phyloP scores from a whole-genome alignment of 768 basidiomycete species.

The Phylloporus scabripes region DNA sequence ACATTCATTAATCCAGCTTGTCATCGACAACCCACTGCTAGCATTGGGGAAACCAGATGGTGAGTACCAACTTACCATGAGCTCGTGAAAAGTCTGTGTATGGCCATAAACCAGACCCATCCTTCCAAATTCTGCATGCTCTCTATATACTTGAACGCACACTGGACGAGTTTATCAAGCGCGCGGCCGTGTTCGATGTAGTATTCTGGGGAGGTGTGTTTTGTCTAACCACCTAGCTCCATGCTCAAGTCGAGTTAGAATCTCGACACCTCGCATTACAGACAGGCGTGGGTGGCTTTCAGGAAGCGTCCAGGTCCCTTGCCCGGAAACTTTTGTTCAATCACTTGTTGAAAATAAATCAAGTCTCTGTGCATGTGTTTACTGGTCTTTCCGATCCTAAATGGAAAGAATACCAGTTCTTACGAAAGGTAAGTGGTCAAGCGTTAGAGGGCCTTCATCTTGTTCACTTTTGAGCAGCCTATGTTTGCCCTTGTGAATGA shows the following conservation, averaged over 20 bases:
- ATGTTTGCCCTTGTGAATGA: conserved; percentile 63
- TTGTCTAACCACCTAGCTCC: background rate
- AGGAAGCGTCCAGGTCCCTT: conserved; percentile 43
- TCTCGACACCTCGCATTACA: conserved; percentile 39
- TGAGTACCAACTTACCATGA: conserved; percentile 17
- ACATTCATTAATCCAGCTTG: conserved; percentile 53
- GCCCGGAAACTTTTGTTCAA: conserved; percentile 48
- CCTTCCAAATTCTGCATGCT: conserved; percentile 63
- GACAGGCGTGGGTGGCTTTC: conserved; percentile 33
- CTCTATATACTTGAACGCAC: conserved; percentile 48
- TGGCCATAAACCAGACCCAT: conserved; percentile 34
- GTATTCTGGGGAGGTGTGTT: conserved; percentile 54
- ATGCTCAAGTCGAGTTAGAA: conserved; percentile 28
- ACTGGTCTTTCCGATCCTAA: conserved; percentile 37
- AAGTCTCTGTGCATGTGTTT: conserved; percentile 44
- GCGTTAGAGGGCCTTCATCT: background rate
- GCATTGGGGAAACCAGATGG: conserved; percentile 47
- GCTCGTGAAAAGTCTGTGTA: background rate
- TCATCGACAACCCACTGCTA: conserved; percentile 58
- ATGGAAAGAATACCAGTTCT: conserved; percentile 44
- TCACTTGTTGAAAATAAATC: conserved; percentile 39
- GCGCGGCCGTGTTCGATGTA: conserved; percentile 54
- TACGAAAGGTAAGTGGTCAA: conserved; percentile 35
- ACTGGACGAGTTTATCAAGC: conserved; percentile 42
- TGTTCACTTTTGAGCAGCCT: conserved; percentile 38